Percentiles rank a stretch among this genome's conserved stretches.
Evolutionary conservation across 805 yeast species (phyloP).

Genomic region (Hyphopichia homilentoma): DNA sequence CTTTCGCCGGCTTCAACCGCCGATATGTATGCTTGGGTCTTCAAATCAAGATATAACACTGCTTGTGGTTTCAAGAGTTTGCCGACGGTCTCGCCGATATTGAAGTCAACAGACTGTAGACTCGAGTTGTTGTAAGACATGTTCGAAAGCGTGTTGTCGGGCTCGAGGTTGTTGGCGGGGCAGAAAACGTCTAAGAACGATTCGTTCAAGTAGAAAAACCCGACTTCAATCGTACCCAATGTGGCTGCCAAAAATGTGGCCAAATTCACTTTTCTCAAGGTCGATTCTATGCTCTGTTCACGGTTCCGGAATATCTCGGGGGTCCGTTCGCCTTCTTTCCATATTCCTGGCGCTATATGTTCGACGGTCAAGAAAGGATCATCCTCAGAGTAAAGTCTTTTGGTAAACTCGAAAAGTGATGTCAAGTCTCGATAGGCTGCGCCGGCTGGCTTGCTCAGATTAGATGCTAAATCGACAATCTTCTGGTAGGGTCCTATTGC

Average conservation of each 20-base stretch:
- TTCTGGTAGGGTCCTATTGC: constrained; percentile 75
- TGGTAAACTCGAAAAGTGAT: constrained; percentile 75
- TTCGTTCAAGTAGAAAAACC: constrained; percentile 81
- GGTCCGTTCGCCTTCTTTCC: constrained; percentile 60
- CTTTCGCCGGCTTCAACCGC: constrained; percentile 68
- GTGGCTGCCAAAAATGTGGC: constrained; percentile 88
- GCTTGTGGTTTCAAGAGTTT: constrained; percentile 79
- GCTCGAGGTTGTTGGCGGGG: constrained; percentile 60
- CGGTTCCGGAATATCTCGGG: constrained; percentile 56
- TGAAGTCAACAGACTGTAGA: constrained; percentile 30
- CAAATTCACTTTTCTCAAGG: constrained; percentile 79
- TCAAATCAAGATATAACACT: constrained; percentile 74
- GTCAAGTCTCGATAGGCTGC: constrained; percentile 64
- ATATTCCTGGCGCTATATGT: constrained; percentile 67
- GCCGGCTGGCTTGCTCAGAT: constrained; percentile 60
- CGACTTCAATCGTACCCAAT: constrained; percentile 79
- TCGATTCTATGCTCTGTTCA: constrained; percentile 58
- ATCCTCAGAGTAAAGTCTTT: constrained; percentile 61
- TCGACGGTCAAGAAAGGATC: constrained; percentile 71
- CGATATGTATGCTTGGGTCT: constrained; percentile 92
- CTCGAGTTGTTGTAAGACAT: constrained; percentile 27
- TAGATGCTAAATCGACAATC: constrained; percentile 64
- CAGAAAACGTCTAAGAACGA: constrained; percentile 85
- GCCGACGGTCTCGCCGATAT: constrained; percentile 42
- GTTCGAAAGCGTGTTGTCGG: constrained; percentile 38